These are phyloP conservation scores for Chaetomiaceae sp. DNA, from an alignment of 2,329 filamentous ascomycete genomes.

Conservation along the genomic window DNA sequence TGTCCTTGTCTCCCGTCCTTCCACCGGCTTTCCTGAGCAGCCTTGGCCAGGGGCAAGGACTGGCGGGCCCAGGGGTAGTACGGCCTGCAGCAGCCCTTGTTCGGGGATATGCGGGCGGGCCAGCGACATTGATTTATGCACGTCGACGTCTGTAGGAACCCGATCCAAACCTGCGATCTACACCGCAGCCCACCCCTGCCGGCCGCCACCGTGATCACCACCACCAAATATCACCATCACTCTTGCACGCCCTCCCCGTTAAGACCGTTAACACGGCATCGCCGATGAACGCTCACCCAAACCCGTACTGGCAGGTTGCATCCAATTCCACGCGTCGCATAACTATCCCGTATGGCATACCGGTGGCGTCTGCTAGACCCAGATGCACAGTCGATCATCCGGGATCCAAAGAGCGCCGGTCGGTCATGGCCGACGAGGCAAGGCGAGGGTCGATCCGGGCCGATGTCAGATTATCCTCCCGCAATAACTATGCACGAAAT, in stretches of 20 bases:
- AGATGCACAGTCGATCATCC: slow-evolving; percentile 8
- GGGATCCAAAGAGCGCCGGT: slow-evolving; percentile 5
- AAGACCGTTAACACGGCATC: too few species aligned
- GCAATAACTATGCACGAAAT: too few species aligned
- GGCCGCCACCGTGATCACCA: background rate
- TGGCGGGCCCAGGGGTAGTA: background rate
- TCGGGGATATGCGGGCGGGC: slow-evolving; percentile 16
- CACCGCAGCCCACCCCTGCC: background rate
- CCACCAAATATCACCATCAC: background rate
- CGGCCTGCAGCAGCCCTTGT: slow-evolving; percentile 12
- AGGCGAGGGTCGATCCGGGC: slow-evolving; percentile 17
- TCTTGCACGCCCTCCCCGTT: too few species aligned
- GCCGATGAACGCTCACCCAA: too few species aligned
- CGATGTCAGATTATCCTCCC: slow-evolving; percentile 12
- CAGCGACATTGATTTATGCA: slow-evolving; percentile 16
- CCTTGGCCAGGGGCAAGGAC: slow-evolving; percentile 15
- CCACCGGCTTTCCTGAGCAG: slow-evolving; percentile 10
- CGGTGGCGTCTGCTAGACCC: background rate
- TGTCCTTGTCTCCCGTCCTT: slow-evolving; percentile 13
- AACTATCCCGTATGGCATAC: too few species aligned
- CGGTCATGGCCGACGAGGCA: slow-evolving; percentile 17
- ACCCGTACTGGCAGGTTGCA: too few species aligned
- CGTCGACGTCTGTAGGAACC: slow-evolving; percentile 9
- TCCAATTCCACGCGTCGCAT: too few species aligned
- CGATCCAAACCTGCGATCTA: slow-evolving; percentile 10